Percentiles rank a stretch among this genome's conserved stretches.
These are phyloP conservation scores for Cercospora sp. DNA, from an alignment of 2,329 filamentous ascomycete species.

Conservation along the genomic window DNA sequence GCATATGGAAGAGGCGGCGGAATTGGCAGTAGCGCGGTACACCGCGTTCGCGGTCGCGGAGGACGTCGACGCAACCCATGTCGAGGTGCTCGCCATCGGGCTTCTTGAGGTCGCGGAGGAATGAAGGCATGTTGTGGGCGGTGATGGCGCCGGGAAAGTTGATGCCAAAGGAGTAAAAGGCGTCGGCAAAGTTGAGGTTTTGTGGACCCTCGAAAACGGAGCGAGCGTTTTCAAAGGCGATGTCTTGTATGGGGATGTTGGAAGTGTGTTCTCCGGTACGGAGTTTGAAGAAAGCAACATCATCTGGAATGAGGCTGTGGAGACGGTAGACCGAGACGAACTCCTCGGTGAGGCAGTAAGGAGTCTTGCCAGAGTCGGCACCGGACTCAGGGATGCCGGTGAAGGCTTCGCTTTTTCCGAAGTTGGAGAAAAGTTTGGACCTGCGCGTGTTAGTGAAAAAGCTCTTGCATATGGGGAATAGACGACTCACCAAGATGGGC, in stretches of 20 bases:
- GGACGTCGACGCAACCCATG: conserved; percentile 50
- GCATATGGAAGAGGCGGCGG: conserved; percentile 47
- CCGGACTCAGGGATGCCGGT: conserved; percentile 45
- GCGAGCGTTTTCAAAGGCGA: conserved; percentile 40
- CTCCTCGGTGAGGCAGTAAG: conserved; percentile 48
- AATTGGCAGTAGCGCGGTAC: conserved; percentile 51
- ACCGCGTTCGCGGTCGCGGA: conserved; percentile 51
- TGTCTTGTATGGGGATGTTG: conserved; percentile 37
- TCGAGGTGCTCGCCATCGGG: conserved; percentile 47
- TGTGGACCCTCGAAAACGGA: conserved; percentile 33
- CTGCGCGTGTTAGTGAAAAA: not conserved
- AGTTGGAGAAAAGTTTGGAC: not conserved
- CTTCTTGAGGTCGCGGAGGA: conserved; percentile 45
- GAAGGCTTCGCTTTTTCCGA: conserved; percentile 40
- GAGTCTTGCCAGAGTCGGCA: conserved; percentile 42
- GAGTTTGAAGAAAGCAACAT: conserved; percentile 42
- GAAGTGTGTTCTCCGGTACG: conserved; percentile 32
- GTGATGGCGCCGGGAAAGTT: conserved; percentile 52
- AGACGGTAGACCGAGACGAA: conserved; percentile 50
- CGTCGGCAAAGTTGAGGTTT: conserved; percentile 40
- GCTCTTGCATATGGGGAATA: not conserved
- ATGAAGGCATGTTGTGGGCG: conserved; percentile 43
- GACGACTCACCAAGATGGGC: conserved; percentile 29
- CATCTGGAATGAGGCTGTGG: conserved; percentile 43
- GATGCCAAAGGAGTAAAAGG: conserved; percentile 51